phyloP scores from a whole-genome alignment of 345 rosid species.

The Noccaea caerulescens region DNA sequence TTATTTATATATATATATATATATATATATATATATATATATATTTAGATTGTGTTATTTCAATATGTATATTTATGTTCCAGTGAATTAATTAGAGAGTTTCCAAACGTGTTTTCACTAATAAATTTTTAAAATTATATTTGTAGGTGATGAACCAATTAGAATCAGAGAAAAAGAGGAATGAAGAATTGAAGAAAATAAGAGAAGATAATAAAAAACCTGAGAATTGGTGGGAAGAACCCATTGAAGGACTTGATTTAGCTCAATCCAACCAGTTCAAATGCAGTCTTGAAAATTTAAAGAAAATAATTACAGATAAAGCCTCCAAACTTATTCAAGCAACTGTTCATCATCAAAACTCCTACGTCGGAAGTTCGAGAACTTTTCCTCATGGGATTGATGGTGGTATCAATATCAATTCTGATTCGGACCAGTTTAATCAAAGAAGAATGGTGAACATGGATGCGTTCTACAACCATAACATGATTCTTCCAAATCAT shows the following conservation, averaged over 20 bases:
- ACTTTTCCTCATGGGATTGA: slow-evolving; percentile 15
- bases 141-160: too few species aligned
- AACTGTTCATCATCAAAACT: slow-evolving; percentile 8
- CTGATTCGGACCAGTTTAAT: background rate
- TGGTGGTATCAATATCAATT: background rate
- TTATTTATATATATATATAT: too few species aligned
- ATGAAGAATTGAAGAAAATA: too few species aligned
- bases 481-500: background rate
- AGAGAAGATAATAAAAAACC: too few species aligned
- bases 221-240: slow-evolving; percentile 49
- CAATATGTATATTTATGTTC: too few species aligned
- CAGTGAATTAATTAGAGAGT: too few species aligned
- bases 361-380: slow-evolving; percentile 7
- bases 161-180: too few species aligned
- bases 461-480: slow-evolving; percentile 6
- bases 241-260: slow-evolving; percentile 42
- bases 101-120: too few species aligned
- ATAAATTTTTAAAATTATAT: too few species aligned
- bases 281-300: slow-evolving; percentile 45
- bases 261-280: slow-evolving; percentile 47
- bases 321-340: slow-evolving; percentile 16
- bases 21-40: too few species aligned
- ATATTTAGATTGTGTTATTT: too few species aligned
- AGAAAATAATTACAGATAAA: slow-evolving; percentile 42
- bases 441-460: slow-evolving; percentile 26